Base-by-base conservation (phyloP, 345 rosid species). In the Gossypium arboreum region DNA sequence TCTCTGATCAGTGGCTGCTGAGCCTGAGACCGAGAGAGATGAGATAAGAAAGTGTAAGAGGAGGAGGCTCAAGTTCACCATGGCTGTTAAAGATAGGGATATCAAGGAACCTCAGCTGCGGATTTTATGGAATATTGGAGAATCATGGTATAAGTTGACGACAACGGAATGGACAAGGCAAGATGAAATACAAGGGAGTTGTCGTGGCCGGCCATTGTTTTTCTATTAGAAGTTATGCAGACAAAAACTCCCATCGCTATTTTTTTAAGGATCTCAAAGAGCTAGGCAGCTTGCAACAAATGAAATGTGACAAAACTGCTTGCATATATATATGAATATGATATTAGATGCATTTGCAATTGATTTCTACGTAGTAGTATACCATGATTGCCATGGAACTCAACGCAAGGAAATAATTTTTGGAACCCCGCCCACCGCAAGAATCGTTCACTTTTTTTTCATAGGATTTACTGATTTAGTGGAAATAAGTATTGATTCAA, bases 51-150 rank as follows among this genome's bases (percentile, higher is more conserved):
- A 29, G 47, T 2, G 54, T 24, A 50, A 7, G 58, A 68, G 43
- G 20, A 68, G 41, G 51, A 55, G 25, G 60, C 9, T 25, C 1
- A 51, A 4, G 3, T 54, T 29, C 29, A 6, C 74, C 64, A 71
- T 71, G 63, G 34, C 63, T 56, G 74, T 34, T 7, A 9, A 43
- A 13, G 7, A 12, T 55, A 48, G 7, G 13, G 47, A 11, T n/a
- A 20, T 71, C 8, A 11, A 56, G 63, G 29, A 41, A 39, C 34
- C 18, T 27, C 12, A n/a, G 50, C 59, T 39, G 39, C 7, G 34
- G 62, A 2, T 56, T 71, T 34, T 71, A 71, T 55, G 74, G 18
- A 71, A 71, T 11, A 12, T 34, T 27, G 48, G 51, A 56, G 74
- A 55, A 56, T 71, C 63, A 39, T 54, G 47, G 5, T 9, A 2